phyloP scores from a whole-genome alignment of 371 early-diverging fungal species.

The Fennellomyces sp. region DNA sequence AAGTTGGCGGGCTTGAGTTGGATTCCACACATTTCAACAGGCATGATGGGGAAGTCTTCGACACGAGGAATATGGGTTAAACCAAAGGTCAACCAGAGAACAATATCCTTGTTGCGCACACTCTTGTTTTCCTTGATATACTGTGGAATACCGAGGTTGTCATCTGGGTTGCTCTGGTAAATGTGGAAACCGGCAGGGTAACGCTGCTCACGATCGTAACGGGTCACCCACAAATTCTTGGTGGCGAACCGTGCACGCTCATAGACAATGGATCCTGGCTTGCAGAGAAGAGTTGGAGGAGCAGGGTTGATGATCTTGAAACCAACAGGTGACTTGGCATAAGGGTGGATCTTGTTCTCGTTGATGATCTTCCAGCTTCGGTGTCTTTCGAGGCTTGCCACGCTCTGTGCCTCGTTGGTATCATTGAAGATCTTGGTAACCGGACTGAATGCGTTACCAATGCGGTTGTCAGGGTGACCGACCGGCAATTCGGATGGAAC shows the following conservation, averaged over 20 bases:
- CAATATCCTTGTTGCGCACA: slow-evolving; percentile 43
- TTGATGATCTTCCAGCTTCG: slow-evolving; percentile 48
- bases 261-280: slow-evolving; percentile 42
- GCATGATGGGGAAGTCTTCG: no score
- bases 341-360: slow-evolving; percentile 37
- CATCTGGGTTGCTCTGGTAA: slow-evolving; percentile 32
- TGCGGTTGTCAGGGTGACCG: slow-evolving; percentile 41
- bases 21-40: slow-evolving; percentile 51
- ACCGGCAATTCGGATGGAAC: slow-evolving; percentile 34
- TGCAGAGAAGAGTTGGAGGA: slow-evolving; percentile 35
- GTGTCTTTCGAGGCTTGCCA: slow-evolving; percentile 21
- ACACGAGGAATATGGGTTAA: slow-evolving; percentile 48
- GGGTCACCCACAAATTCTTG: slow-evolving; percentile 53
- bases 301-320: slow-evolving; percentile 34
- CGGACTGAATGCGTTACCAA: slow-evolving; percentile 41
- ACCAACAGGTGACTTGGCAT: slow-evolving; percentile 37
- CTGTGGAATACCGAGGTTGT: slow-evolving; percentile 26
- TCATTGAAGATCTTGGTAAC: slow-evolving; percentile 27
- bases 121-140: slow-evolving; percentile 31
- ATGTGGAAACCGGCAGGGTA: slow-evolving; percentile 51
- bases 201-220: slow-evolving; percentile 41
- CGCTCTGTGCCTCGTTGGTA: slow-evolving; percentile 31
- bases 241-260: slow-evolving; percentile 46
- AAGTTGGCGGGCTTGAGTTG: slow-evolving; percentile 33
- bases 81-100: slow-evolving; percentile 50